Evolutionary conservation across 1,139 yeast species (phyloP), one percentile per base, ranked within the genome.

Genomic region (Kodamaea sp.): DNA sequence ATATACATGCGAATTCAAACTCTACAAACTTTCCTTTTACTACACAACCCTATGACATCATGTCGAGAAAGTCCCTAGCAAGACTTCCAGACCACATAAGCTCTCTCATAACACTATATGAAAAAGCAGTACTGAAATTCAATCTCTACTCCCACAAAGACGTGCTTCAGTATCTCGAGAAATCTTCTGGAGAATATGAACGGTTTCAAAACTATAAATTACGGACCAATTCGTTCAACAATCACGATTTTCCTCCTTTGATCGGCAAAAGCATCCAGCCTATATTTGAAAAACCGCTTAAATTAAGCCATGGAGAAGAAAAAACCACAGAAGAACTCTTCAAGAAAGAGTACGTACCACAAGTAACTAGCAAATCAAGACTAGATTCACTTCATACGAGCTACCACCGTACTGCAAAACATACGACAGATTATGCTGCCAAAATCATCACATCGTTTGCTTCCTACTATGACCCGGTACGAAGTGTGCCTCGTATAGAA

Each of bases 181-280:
- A 46, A 34, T 34, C 53, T 5, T 48, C 53, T 10, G 40, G 41
- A n/a, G 53, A 48, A 32, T 51, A 57, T 34, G 39, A 43, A 6
- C 38, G 38, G 28, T 53, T 57, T 31, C 54, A 50, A 34, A 40
- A 47, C 23, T 43, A 44, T 25, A 55, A 54, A 41, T 46, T 59
- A 13, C 39, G 42, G 5, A 28, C 36, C 9, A 37, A 41, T 26
- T 31, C 31, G 18, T 51, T 41, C 35, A 48, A 50, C 31, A 38
- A 32, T n/a, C 32, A 30, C 4, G 63, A 59, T 34, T 59, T 58
- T 28, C 48, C 56, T 7, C 55, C 53, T 0, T 33, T 57, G n/a
- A 39, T 50, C 16, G 46, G 48, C 7, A 31, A 44, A 4, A 30
- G 48, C 8, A 35, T 59, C 1, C 33, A 34, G n/a, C 48, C 51